phyloP scores from a whole-genome alignment of 441 rosid species.

The Syzygium syzygioides region DNA sequence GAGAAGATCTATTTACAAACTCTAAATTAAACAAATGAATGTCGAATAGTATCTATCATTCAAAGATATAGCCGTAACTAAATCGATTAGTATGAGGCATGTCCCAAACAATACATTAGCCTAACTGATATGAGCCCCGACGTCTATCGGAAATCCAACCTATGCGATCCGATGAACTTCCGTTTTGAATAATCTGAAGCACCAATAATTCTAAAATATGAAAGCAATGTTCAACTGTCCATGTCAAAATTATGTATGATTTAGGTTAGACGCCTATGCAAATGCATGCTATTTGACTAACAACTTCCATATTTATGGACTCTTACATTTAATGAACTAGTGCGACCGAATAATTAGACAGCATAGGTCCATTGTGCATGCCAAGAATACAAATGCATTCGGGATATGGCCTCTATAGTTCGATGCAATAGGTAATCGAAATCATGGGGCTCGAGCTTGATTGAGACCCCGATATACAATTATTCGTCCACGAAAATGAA shows the following conservation, averaged over 20 bases:
- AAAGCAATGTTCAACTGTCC: not conserved
- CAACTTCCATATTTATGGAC: not conserved
- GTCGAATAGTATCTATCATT: not conserved
- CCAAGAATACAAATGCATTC: not conserved
- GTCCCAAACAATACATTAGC: not conserved
- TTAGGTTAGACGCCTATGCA: not conserved
- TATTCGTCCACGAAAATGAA: not conserved
- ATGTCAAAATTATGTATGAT: not conserved
- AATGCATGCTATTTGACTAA: not conserved
- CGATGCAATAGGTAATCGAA: not conserved
- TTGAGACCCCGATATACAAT: not conserved
- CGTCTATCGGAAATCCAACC: not conserved
- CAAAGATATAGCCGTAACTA: not conserved
- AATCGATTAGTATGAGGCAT: not conserved
- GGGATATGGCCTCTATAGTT: not conserved
- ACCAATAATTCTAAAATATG: not conserved
- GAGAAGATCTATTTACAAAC: not conserved
- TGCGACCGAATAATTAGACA: not conserved
- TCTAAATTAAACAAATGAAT: not conserved
- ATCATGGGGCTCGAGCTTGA: not conserved
- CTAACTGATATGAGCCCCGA: not conserved
- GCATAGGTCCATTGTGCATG: not conserved
- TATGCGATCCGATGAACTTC: not conserved
- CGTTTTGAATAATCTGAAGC: not conserved
- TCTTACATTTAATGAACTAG: not conserved